Conservation (phyloP, 306 rosid genomes). For the Parietaria judaica region DNA sequence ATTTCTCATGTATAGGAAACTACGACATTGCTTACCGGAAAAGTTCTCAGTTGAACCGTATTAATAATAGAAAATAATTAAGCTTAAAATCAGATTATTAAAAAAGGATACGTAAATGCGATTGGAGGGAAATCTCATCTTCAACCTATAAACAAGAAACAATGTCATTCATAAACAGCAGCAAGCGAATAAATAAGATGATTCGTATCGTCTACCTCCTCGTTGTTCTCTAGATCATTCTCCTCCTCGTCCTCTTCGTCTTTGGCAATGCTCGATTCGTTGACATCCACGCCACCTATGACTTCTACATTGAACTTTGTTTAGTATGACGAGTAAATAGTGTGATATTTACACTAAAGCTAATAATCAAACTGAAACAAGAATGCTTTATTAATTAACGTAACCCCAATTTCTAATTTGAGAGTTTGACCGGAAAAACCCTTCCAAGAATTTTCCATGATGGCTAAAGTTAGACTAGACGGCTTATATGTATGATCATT, state of each 20-base stretch:
- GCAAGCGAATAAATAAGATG: slow-evolving; percentile 2
- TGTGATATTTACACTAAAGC: not conserved
- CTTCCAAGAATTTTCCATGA: no score
- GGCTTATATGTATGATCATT: not conserved
- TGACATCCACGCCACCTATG: slow-evolving; percentile 33
- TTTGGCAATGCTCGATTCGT: slow-evolving; percentile 39
- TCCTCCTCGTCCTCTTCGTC: slow-evolving; percentile 56
- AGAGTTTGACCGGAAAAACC: no score
- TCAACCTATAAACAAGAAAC: slow-evolving; percentile 42
- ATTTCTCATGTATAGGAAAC: slow-evolving; percentile 46
- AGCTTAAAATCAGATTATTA: no score
- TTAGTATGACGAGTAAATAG: slow-evolving; percentile 2
- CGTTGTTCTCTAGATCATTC: slow-evolving; percentile 44
- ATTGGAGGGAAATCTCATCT: slow-evolving; percentile 50
- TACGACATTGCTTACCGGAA: slow-evolving; percentile 1
- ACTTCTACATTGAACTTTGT: slow-evolving; percentile 10
- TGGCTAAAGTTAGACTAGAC: no score
- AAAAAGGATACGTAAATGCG: slow-evolving; percentile 58
- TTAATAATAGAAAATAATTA: no score
- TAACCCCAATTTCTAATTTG: no score
- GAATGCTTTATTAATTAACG: no score
- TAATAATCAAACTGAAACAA: no score
- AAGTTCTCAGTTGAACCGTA: no score
- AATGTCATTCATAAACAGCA: slow-evolving; percentile 9
- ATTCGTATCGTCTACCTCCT: slow-evolving; percentile 17